These are phyloP conservation scores for Ceratocystis colombiana DNA, from an alignment of 2,329 filamentous ascomycete genomes.

Conservation along the genomic window DNA sequence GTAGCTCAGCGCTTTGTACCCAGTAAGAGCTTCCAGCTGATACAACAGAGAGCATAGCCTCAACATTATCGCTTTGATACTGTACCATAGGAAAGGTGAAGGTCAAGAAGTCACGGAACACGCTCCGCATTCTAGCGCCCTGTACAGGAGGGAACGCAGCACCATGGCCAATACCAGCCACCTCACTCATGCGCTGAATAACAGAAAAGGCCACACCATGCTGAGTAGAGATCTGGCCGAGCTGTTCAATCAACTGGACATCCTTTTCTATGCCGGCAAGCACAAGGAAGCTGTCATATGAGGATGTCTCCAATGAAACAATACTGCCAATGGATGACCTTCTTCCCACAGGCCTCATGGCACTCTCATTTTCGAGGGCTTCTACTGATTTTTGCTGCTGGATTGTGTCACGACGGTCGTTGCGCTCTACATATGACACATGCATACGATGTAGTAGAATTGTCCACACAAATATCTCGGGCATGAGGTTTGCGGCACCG, in stretches of 20 bases:
- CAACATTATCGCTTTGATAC: slow-evolving; percentile 63
- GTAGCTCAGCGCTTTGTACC: slow-evolving; percentile 10
- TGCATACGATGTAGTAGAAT: slow-evolving; percentile 63
- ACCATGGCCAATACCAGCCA: slow-evolving; percentile 38
- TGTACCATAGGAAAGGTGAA: slow-evolving; percentile 55
- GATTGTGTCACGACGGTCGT: slow-evolving; percentile 49
- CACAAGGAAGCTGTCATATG: slow-evolving; percentile 49
- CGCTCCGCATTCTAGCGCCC: slow-evolving; percentile 51
- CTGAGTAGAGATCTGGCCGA: slow-evolving; percentile 42
- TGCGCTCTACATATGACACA: slow-evolving; percentile 50
- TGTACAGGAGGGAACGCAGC: slow-evolving; percentile 46
- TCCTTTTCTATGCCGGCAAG: slow-evolving; percentile 43
- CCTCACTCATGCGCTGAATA: slow-evolving; percentile 42
- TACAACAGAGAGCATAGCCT: slow-evolving; percentile 55
- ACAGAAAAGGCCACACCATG: slow-evolving; percentile 46
- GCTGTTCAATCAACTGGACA: slow-evolving; percentile 41
- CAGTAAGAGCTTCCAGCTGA: slow-evolving; percentile 32
- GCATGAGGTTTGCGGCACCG: slow-evolving; percentile 54
- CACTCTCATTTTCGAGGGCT: slow-evolving; percentile 40
- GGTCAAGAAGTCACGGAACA: slow-evolving; percentile 61
- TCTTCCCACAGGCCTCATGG: slow-evolving; percentile 36
- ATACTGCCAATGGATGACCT: slow-evolving; percentile 53
- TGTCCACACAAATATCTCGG: slow-evolving; percentile 72
- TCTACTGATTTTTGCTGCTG: slow-evolving; percentile 50
- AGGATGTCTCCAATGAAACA: slow-evolving; percentile 50